Base-by-base conservation (phyloP, 1,139 yeast genomes). In the Debaryomyces udenii region DNA sequence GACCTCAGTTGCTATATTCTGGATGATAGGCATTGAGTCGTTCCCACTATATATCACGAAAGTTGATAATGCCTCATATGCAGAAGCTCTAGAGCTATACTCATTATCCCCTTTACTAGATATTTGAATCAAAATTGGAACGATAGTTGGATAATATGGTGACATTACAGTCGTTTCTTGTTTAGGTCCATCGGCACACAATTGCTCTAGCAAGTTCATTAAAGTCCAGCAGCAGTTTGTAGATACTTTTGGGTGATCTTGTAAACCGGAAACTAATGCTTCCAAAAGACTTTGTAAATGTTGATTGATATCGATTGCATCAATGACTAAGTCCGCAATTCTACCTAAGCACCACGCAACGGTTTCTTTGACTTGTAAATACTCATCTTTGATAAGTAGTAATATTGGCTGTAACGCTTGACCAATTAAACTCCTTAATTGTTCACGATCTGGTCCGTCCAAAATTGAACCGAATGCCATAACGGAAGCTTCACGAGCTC, bases 281-380 rank as follows among this genome's bases (percentile, higher is more conserved):
- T 78, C 74, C 46, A 93, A 68, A 41, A 93, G 80, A 35, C 71
- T 72, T 27, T 90, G 86, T 50, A 93, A 73, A 58, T 84, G 85
- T 5, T 68, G 66, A 40, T 78, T 73, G 22, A 79, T 62, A 52
- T 85, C 86, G 48, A 91, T 82, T 4, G 95, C 91, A 45, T 80
- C 87, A 48, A 88, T 78, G 35, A 85, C 93, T 46, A 85, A 68
- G 58, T 93, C 98, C 9, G 98, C 95, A 55, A 93, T 88, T 66
- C 97, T 81, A 44, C 99, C 99, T 46, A 93, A 75, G 67, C 98
- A 93, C 99, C 99, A 93, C 6, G 98, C 96, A 34, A 91, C 96
- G 0, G 99, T 91, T 60, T 93, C 99, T 63, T 89, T 86, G 13
- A 93, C 99, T 61, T 89, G 96, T 48, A 89, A 70, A 27, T 78